These are phyloP conservation scores for Populus euphratica DNA, from an alignment of 345 rosid species.

Conservation along the genomic window DNA sequence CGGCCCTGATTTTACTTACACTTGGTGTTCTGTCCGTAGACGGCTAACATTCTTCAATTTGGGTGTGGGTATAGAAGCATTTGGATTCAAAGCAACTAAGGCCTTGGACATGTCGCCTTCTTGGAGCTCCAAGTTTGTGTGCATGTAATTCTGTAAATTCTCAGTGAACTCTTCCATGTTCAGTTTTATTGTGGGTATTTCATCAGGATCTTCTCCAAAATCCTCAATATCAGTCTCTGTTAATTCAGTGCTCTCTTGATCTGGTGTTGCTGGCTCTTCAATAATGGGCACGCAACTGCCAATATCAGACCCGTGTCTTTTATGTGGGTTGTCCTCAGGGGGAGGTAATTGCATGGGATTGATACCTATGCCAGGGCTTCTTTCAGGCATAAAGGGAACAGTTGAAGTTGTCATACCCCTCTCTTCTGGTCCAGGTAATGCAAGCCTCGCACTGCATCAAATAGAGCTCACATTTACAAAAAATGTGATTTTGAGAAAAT, in stretches of 20 bases:
- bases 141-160: slow-evolving; percentile 57
- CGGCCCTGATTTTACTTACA: slow-evolving; percentile 51
- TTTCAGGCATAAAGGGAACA: slow-evolving; percentile 29
- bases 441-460: slow-evolving; percentile 77
- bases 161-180: slow-evolving; percentile 54
- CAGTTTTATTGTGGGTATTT: slow-evolving; percentile 73
- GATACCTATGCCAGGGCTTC: slow-evolving; percentile 35
- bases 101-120: slow-evolving; percentile 78
- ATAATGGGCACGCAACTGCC: slow-evolving; percentile 57
- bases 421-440: slow-evolving; percentile 80
- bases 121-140: slow-evolving; percentile 63
- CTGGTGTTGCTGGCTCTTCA: slow-evolving; percentile 87
- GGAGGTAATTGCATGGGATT: slow-evolving; percentile 44
- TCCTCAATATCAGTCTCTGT: slow-evolving; percentile 72
- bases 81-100: slow-evolving; percentile 70
- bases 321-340: slow-evolving; percentile 30
- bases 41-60: slow-evolving; percentile 76
- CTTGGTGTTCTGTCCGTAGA: slow-evolving; percentile 90
- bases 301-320: slow-evolving; percentile 25
- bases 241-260: slow-evolving; percentile 40
- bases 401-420: slow-evolving; percentile 46
- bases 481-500: neutral
- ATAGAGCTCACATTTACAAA: slow-evolving; percentile 17
- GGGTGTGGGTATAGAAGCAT: slow-evolving; percentile 63
- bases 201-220: slow-evolving; percentile 65